Evolutionary conservation across 306 rosid genomes (phyloP).

Genomic region (Herpetospermum pedunculosum): DNA sequence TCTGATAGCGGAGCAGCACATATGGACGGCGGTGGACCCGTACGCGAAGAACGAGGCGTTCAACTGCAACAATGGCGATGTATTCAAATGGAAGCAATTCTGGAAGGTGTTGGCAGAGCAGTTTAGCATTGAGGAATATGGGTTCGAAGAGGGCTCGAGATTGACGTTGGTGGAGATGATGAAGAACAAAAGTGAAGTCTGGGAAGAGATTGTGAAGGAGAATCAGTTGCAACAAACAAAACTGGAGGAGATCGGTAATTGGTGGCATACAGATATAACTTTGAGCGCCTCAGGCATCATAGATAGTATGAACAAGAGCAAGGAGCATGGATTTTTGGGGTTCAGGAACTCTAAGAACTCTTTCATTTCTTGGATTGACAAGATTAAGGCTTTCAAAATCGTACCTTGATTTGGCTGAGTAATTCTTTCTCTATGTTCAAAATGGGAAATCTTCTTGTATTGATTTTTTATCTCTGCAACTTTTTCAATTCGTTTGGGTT

Average conservation of each 20-base stretch:
- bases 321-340: slow-evolving; percentile 57
- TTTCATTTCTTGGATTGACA: slow-evolving; percentile 43
- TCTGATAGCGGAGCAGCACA: slow-evolving; percentile 69
- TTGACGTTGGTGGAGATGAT: slow-evolving; percentile 29
- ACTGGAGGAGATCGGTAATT: slow-evolving; percentile 37
- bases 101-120: slow-evolving; percentile 64
- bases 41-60: slow-evolving; percentile 50
- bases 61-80: slow-evolving; percentile 49
- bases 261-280: slow-evolving; percentile 36
- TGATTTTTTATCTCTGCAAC: neutral
- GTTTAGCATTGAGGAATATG: slow-evolving; percentile 51
- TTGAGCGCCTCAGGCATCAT: neutral
- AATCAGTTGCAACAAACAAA: slow-evolving; percentile 27
- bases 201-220: slow-evolving; percentile 60
- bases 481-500: neutral
- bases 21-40: slow-evolving; percentile 72
- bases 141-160: slow-evolving; percentile 30
- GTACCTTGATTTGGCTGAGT: slow-evolving; percentile 29
- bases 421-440: neutral
- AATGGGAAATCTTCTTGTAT: neutral
- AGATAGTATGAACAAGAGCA: slow-evolving; percentile 51
- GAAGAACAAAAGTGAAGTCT: slow-evolving; percentile 40
- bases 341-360: slow-evolving; percentile 62
- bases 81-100: slow-evolving; percentile 52
- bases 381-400: slow-evolving; percentile 34